A percentile compares a stretch with the other conserved stretches of the same genome.
phyloP scores from a whole-genome alignment of 805 yeast species.

The Starmerella floris region DNA sequence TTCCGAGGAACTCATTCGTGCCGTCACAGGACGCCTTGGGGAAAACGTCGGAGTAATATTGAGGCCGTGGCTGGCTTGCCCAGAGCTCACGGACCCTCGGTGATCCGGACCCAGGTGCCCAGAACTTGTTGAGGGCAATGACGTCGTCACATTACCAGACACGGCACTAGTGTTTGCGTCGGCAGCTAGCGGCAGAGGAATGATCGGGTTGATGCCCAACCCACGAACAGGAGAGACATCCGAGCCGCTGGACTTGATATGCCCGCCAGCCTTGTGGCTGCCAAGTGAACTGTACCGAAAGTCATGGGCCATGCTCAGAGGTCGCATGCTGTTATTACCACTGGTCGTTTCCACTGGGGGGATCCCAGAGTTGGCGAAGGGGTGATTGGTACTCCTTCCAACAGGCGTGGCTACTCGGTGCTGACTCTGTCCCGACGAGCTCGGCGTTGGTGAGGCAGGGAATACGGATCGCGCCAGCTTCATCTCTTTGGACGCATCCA shows the following conservation, averaged over 20 bases:
- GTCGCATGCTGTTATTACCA: conserved; percentile 1
- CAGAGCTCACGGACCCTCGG: no score
- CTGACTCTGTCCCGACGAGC: not conserved
- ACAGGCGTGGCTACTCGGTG: not conserved
- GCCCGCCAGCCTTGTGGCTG: not conserved
- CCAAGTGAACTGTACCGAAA: not conserved
- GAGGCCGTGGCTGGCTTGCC: not conserved
- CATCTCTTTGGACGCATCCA: not conserved
- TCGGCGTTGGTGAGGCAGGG: not conserved
- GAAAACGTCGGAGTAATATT: not conserved
- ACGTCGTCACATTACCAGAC: no score
- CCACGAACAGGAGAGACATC: conserved; percentile 1
- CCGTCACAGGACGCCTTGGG: not conserved
- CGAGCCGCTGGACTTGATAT: not conserved
- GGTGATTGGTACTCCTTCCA: not conserved
- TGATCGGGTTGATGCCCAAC: conserved; percentile 8
- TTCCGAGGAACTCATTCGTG: not conserved
- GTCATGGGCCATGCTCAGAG: not conserved
- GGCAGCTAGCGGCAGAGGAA: conserved; percentile 1
- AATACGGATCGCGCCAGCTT: not conserved
- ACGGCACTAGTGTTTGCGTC: no score
- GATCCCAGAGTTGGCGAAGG: not conserved
- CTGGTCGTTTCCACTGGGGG: no score
- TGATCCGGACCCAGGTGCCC: not conserved
- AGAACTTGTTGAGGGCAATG: no score